Evolutionary conservation across 306 rosid species (phyloP), one percentile per base, ranked within the genome.

Genomic region (Comarum palustre): DNA sequence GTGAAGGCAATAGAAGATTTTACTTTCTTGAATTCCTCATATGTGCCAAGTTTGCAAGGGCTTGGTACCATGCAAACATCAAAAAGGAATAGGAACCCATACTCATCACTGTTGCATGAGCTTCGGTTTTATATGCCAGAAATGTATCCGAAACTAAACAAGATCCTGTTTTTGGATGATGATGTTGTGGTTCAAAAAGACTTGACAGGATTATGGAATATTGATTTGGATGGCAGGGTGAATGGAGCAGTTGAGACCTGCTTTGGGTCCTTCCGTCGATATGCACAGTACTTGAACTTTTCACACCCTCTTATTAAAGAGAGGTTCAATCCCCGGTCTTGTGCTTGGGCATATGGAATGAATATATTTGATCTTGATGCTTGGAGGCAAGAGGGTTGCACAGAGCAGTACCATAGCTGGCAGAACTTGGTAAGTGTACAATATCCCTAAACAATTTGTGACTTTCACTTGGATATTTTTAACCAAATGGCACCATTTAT

Each of bases 171-270:
- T 20, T 73, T 95, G 84, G 99, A 95, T 54, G 99, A 91, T 63
- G 99, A 95, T 73, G 93, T 94, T 13, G 99, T 91, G 80, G 97
- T 94, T 79, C 99, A 94, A 78, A 94, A 91, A 72, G 99, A 91
- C 73, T 82, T 95, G 75, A 91, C 96, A 14, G 88, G 92, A 47
- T 86, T 95, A 75, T 95, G 99, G 99, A 89, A 81, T 72, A 90
- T 91, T 67, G 96, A 90, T 84, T 73, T 95, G 83, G 99, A 91
- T 47, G 99, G 96, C 72, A 91, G 84, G 84, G 97, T 91, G 60
- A 95, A 91, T 63, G 99, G 99, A 75, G 99, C 99, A 12, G 96
- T 95, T 39, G 97, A 95, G 92, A 87, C 89, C 36, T 95, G 99
- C 87, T 91, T 95, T 29, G 99, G 99, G 45, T 84, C 99, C 80